Conservation (phyloP, 495 filamentous ascomycete species). For the Penicillium ucsense region DNA sequence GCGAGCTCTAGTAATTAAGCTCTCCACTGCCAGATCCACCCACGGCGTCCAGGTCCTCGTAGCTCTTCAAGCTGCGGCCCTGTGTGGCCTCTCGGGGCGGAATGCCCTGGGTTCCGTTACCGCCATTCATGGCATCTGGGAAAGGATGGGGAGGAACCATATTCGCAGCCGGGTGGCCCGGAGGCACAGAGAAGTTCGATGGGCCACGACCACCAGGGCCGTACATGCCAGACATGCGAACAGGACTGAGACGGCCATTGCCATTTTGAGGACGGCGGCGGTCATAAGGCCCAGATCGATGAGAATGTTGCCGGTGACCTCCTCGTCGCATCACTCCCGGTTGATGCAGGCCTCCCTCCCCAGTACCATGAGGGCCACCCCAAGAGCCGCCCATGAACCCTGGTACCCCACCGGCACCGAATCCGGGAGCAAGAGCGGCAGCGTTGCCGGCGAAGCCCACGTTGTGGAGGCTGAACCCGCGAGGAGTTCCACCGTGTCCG, state of each 20-base stretch:
- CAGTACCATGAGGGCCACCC: conserved; percentile 34
- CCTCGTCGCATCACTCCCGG: conserved; percentile 51
- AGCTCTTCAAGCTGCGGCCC: conserved; percentile 85
- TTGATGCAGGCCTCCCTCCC: conserved; percentile 37
- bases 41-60: conserved; percentile 89
- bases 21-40: conserved; percentile 45
- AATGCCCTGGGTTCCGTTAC: conserved; percentile 57
- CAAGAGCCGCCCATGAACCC: conserved; percentile 43
- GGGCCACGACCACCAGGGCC: conserved; percentile 28
- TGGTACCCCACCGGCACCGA: conserved; percentile 31
- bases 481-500: conserved; percentile 71
- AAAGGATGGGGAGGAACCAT: conserved; percentile 39
- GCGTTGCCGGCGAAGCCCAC: conserved; percentile 41
- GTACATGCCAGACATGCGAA: conserved; percentile 30
- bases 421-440: conserved; percentile 19
- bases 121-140: conserved; percentile 36
- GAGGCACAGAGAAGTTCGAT: conserved; percentile 26
- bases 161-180: conserved; percentile 33
- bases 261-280: conserved; percentile 31
- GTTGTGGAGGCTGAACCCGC: conserved; percentile 79
- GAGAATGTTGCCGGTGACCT: conserved; percentile 36
- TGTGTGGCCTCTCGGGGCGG: conserved; percentile 79
- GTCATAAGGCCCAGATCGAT: conserved; percentile 50
- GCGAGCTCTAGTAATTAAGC: conserved; percentile 45
- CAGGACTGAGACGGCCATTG: conserved; percentile 31